Evolutionary conservation across 352 stramenopile genomes (phyloP), one percentile per base, ranked within the genome.

Genomic region (Globisporangium perplexum): DNA sequence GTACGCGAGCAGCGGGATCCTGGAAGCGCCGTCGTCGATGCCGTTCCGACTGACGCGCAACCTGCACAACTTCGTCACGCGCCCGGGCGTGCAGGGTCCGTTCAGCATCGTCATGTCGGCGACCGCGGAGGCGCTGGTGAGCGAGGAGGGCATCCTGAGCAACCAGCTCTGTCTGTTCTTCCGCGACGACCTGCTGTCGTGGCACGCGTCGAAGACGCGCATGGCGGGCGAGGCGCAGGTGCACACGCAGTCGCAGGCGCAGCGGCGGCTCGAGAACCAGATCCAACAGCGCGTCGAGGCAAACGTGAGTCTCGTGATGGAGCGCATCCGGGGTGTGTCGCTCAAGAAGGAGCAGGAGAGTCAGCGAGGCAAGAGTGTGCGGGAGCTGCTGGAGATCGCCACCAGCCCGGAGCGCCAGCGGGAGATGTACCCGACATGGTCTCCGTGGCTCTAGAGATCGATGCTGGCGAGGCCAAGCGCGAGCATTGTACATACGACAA

Each of bases 141-240:
- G 74, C 58, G 83, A 95, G 52, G 76, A 91, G 49, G 79, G 93
- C 60, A 74, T 95, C 50, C 54, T 93, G 57, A 77, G 72, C 64
- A 94, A 93, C 62, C 86, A 95, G 61, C 62, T 95, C n/a, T 79
- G 74, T 28, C 66, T 95, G 33, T 95, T 95, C 64, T 95, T 95
- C 71, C 78, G 86, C 20, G 86, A 95, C 55, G 86, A 95, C 46
- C 53, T 95, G 56, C 64, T 95, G 3, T 93, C 83, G 51, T 95
- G 85, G 85, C 82, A 95, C 51, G 74, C 79, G 20, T 94, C 83
- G 30, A 95, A 95, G 60, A 90, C 80, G n/a, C 77, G 81, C 23
- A 57, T 89, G 54, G 53, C 56, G 0, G 20, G 69, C 26, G 52
- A 55, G 55, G 14, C 65, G 38, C 43, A 68, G 58, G 20, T 48